Evolutionary conservation across 2,329 filamentous ascomycete species (phyloP).

Genomic region (Huntiella omanensis): DNA sequence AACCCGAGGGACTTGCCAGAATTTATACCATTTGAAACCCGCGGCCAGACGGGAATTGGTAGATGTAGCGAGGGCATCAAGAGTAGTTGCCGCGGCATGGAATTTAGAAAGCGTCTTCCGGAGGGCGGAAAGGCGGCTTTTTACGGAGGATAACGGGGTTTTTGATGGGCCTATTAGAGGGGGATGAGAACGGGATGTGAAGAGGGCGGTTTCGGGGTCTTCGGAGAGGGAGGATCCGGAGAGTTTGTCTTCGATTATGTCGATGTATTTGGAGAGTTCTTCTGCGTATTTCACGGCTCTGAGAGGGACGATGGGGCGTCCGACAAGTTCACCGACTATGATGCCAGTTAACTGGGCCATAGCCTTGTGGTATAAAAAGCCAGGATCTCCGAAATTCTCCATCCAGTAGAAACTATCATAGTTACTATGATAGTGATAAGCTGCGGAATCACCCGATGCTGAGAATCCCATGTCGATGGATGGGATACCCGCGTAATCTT

Average conservation of each 20-base stretch:
- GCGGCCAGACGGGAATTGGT: conserved; percentile 25
- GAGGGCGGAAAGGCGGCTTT: conserved; percentile 21
- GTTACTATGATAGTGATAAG: conserved; percentile 79
- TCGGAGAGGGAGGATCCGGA: conserved; percentile 12
- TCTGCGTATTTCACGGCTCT: conserved; percentile 45
- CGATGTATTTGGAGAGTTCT: conserved; percentile 33
- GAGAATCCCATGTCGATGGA: conserved; percentile 45
- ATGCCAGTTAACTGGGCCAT: conserved; percentile 48
- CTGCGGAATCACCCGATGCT: conserved; percentile 24
- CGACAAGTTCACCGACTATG: conserved; percentile 39
- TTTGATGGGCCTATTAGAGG: conserved; percentile 11
- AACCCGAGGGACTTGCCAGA: conserved; percentile 46
- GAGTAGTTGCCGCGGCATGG: conserved; percentile 22
- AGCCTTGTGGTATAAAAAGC: conserved; percentile 45
- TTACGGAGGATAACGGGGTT: conserved; percentile 22
- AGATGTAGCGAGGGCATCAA: conserved; percentile 27
- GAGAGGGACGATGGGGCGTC: conserved; percentile 43
- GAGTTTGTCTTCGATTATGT: conserved; percentile 31
- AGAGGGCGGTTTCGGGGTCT: conserved; percentile 12
- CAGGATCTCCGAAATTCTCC: conserved; percentile 56
- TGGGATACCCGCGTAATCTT: conserved; percentile 50
- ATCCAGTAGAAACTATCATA: conserved; percentile 88
- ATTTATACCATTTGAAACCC: conserved; percentile 62
- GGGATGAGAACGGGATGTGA: conserved; percentile 15
- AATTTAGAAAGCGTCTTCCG: conserved; percentile 21